Evolutionary conservation across 2,329 filamentous ascomycete genomes (phyloP).

Genomic region (Byssoonygena ceratinophila): DNA sequence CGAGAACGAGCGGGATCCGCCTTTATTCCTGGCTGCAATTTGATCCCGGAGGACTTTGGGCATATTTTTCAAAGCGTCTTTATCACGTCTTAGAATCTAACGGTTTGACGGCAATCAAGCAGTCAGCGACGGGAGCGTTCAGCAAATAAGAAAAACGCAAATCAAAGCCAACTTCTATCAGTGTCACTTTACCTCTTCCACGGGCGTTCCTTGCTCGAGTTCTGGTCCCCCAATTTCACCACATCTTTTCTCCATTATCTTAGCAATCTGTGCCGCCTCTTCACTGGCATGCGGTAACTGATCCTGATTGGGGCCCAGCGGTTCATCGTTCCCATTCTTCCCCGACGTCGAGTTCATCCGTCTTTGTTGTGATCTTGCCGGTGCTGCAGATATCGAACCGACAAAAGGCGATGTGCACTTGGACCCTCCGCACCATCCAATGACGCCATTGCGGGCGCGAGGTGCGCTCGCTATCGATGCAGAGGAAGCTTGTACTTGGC

Average conservation of each 20-base stretch:
- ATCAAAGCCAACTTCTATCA: background rate
- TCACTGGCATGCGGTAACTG: constrained; percentile 52
- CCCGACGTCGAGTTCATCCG: constrained; percentile 30
- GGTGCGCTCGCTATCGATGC: background rate
- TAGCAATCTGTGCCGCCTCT: constrained; percentile 51
- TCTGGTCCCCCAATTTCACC: constrained; percentile 46
- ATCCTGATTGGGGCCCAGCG: constrained; percentile 42
- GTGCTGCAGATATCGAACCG: constrained; percentile 19
- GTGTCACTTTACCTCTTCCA: constrained; percentile 47
- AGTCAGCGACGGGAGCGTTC: too few species aligned
- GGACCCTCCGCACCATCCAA: constrained; percentile 5
- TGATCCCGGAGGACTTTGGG: constrained; percentile 55
- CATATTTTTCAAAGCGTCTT: constrained; percentile 50
- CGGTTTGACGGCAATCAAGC: too few species aligned
- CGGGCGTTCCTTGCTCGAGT: constrained; percentile 53
- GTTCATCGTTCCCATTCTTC: constrained; percentile 19
- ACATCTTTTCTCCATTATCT: constrained; percentile 42
- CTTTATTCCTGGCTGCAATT: constrained; percentile 16
- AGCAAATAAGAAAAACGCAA: constrained; percentile 4
- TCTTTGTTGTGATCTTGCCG: constrained; percentile 16
- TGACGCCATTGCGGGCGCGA: background rate
- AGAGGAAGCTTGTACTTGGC: constrained; percentile 5
- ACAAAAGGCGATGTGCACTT: constrained; percentile 23
- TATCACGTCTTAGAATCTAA: constrained; percentile 54
- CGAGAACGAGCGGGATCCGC: constrained; percentile 45